These are phyloP conservation scores for Bipolaris victoriae DNA, from an alignment of 2,329 filamentous ascomycete genomes.

Conservation along the genomic window DNA sequence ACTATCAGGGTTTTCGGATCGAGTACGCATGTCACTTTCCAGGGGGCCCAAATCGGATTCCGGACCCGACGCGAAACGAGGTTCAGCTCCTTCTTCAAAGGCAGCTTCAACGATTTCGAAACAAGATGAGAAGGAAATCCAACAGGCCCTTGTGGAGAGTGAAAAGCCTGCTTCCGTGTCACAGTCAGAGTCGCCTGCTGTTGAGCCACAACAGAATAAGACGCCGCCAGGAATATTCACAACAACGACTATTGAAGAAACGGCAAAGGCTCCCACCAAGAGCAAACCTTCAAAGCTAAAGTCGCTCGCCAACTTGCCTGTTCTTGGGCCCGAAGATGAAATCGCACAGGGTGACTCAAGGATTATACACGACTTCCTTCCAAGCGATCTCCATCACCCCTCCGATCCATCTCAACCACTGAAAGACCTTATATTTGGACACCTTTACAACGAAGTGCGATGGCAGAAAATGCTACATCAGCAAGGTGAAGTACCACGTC, in stretches of 20 bases:
- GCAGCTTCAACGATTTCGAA: slow-evolving; percentile 15
- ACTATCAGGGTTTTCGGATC: slow-evolving; percentile 28
- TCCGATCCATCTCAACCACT: slow-evolving; percentile 49
- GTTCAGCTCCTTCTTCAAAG: slow-evolving; percentile 13
- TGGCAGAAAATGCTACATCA: slow-evolving; percentile 96
- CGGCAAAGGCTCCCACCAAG: slow-evolving; percentile 12
- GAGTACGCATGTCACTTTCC: slow-evolving; percentile 35
- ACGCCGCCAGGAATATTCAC: neutral
- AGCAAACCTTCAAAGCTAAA: slow-evolving; percentile 42
- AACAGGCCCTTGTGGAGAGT: slow-evolving; percentile 6
- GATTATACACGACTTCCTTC: slow-evolving; percentile 73
- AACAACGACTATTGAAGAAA: neutral
- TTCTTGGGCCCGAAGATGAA: slow-evolving; percentile 57
- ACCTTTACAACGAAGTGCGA: slow-evolving; percentile 73
- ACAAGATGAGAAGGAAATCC: slow-evolving; percentile 11
- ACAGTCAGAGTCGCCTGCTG: neutral
- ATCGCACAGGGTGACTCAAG: slow-evolving; percentile 83
- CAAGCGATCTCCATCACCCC: slow-evolving; percentile 45
- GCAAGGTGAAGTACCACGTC: slow-evolving; percentile 85
- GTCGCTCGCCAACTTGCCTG: slow-evolving; percentile 47
- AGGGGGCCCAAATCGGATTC: slow-evolving; percentile 34
- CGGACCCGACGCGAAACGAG: slow-evolving; percentile 31
- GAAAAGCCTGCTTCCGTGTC: neutral
- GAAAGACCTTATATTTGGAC: slow-evolving; percentile 68
- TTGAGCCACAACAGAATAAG: neutral